phyloP scores from a whole-genome alignment of 176 grass and related monocot genomes.

The Oryza officinalis region DNA sequence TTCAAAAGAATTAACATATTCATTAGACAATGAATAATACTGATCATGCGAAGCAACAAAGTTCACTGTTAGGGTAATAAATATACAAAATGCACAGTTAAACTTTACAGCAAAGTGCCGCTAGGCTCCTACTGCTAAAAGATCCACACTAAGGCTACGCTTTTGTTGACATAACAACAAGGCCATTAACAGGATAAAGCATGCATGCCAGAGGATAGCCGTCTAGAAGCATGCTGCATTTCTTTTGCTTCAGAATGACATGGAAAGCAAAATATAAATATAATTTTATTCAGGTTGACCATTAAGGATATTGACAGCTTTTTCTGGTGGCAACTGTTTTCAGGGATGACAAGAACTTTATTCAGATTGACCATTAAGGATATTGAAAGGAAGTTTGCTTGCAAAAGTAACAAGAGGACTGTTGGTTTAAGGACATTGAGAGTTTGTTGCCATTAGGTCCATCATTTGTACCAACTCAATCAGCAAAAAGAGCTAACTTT shows the following conservation, averaged over 20 bases:
- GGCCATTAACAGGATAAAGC: neutral
- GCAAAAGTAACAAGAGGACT: conserved; percentile 19
- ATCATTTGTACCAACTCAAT: conserved; percentile 35
- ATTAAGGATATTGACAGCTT: neutral
- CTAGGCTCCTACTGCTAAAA: neutral
- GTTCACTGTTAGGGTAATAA: neutral
- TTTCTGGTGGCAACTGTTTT: neutral
- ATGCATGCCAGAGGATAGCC: neutral
- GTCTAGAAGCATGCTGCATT: neutral
- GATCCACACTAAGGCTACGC: neutral
- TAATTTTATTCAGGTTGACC: neutral
- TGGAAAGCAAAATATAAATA: conserved; percentile 14
- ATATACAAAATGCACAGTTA: conserved; percentile 10
- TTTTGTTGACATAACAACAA: conserved; percentile 10
- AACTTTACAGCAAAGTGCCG: neutral
- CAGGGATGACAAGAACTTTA: neutral
- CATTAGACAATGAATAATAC: conserved; percentile 17
- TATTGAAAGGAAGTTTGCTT: conserved; percentile 3
- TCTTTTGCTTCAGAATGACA: conserved; percentile 2
- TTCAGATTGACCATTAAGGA: neutral
- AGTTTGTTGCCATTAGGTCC: conserved; percentile 15
- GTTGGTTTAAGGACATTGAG: conserved; percentile 21
- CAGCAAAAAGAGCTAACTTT: conserved; percentile 18
- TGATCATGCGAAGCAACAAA: conserved; percentile 13
- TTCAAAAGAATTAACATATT: conserved; percentile 29